Conservation (phyloP, 331 rosid genomes). For the Prunus yedoensis region DNA sequence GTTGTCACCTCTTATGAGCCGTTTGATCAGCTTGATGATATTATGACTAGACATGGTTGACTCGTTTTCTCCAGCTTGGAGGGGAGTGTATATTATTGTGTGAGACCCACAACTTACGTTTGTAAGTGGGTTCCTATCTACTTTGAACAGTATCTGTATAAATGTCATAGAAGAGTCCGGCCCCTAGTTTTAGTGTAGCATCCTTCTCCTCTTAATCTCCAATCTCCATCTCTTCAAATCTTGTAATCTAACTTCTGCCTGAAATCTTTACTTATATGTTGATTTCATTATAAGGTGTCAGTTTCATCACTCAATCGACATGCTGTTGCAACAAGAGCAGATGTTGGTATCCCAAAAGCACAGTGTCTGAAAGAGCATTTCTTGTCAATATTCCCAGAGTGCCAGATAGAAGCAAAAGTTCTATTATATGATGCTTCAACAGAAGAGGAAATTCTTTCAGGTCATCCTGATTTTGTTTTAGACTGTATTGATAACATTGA, state of each 20-base stretch:
- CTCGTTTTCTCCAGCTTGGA: not conserved
- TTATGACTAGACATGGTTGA: not conserved
- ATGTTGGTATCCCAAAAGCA: constrained; percentile 93
- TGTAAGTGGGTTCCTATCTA: not conserved
- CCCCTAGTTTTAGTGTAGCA: not conserved
- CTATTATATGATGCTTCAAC: constrained; percentile 73
- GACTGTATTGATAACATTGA: constrained; percentile 94
- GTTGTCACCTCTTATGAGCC: not conserved
- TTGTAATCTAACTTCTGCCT: constrained; percentile 11
- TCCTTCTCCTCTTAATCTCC: not conserved
- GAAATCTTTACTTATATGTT: constrained; percentile 34
- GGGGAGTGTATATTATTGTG: not conserved
- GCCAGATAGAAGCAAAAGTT: constrained; percentile 83
- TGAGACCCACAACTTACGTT: not conserved
- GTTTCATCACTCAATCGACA: constrained; percentile 96
- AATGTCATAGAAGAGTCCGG: not conserved
- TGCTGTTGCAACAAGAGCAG: constrained; percentile 96
- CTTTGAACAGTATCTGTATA: not conserved
- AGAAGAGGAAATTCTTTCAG: constrained; percentile 90
- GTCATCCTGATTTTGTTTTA: constrained; percentile 85
- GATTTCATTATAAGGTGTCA: constrained; percentile 76
- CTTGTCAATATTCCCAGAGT: constrained; percentile 82
- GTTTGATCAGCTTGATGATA: not conserved
- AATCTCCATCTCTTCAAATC: not conserved
- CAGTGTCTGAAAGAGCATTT: constrained; percentile 88